Percentiles rank a stretch among this genome's conserved stretches.
These are phyloP conservation scores for Sporodiniella umbellata DNA, from an alignment of 371 early-diverging fungal genomes.

Conservation along the genomic window DNA sequence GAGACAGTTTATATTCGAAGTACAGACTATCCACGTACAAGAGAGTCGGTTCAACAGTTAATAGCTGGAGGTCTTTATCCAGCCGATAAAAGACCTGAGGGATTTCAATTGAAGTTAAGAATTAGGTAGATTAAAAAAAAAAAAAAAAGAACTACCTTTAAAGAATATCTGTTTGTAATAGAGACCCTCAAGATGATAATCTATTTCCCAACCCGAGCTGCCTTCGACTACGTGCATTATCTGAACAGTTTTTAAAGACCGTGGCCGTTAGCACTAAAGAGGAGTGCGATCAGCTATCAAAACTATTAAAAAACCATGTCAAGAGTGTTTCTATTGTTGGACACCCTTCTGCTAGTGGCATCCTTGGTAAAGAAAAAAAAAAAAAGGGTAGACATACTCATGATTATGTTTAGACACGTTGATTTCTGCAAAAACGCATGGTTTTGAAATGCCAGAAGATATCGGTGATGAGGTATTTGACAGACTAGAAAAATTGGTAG, in stretches of 20 bases:
- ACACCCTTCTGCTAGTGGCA: constrained; percentile 50
- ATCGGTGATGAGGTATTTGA: constrained; percentile 29
- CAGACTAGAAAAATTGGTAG: constrained; percentile 38
- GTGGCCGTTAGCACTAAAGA: constrained; percentile 31
- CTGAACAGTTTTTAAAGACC: constrained; percentile 31
- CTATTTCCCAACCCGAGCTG: constrained; percentile 48
- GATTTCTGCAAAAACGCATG: constrained; percentile 46
- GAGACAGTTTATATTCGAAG: constrained; percentile 57
- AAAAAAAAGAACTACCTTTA: not conserved
- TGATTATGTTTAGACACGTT: constrained; percentile 28
- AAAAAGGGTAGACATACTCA: not conserved
- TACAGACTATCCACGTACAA: constrained; percentile 68
- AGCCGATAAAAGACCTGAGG: constrained; percentile 19
- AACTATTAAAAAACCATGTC: constrained; percentile 31
- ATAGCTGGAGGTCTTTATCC: constrained; percentile 69
- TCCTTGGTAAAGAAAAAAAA: constrained; percentile 28
- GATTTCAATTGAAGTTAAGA: constrained; percentile 29
- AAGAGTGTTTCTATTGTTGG: constrained; percentile 37
- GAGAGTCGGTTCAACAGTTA: constrained; percentile 73
- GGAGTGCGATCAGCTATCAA: constrained; percentile 22
- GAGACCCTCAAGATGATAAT: constrained; percentile 41
- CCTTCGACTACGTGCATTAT: constrained; percentile 28
- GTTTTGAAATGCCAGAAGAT: constrained; percentile 46
- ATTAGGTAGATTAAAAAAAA: constrained; percentile 29
- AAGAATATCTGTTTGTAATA: constrained; percentile 2